Evolutionary conservation across 2,329 filamentous ascomycete species (phyloP), one percentile per base, ranked within the genome.

Genomic region (Fusarium napiforme): DNA sequence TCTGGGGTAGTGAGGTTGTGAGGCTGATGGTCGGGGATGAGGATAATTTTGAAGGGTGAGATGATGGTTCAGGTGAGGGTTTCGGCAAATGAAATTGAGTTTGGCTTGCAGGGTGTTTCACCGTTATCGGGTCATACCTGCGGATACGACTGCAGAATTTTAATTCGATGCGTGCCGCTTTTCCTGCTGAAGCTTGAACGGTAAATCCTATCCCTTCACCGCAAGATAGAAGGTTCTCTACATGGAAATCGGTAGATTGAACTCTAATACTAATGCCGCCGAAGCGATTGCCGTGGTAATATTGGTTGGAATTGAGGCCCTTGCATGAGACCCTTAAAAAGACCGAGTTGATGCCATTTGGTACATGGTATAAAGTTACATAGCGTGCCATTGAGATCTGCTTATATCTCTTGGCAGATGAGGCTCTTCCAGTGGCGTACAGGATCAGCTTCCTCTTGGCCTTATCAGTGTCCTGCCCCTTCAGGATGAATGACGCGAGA

Each of bases 191-290:
- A 12, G 12, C 0, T 23, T 12, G 0, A 1, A 12, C 1, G 4
- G 7, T 1, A 1, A 23, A 32, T 45, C 0, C 2, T 45, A 2
- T 1, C 2, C 12, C 9, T 23, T 42, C 2, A 32, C 37, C 36
- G 26, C 10, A 30, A 40, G 15, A 32, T n/a, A 5, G 4, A 30
- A 9, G 0, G 5, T 19, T 9, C 7, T 19, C 4, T 28, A 6
- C 0, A 16, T 5, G 2, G 6, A 11, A 39, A n/a, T 14, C 0
- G 5, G 2, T n/a, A 4, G 0, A 7, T 4, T 10, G 6, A 40
- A 30, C 10, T n/a, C 10, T 26, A 8, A 39, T n/a, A 18, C 5
- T 2, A 18, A 30, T 40, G 15, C 19, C 14, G 14, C 23, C 15
- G 19, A 28, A 19, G 18, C 1, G 5, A 18, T 0, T 39, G 2